These are phyloP conservation scores for Tagetes patula DNA, from an alignment of 129 eudicot genomes.

Conservation along the genomic window DNA sequence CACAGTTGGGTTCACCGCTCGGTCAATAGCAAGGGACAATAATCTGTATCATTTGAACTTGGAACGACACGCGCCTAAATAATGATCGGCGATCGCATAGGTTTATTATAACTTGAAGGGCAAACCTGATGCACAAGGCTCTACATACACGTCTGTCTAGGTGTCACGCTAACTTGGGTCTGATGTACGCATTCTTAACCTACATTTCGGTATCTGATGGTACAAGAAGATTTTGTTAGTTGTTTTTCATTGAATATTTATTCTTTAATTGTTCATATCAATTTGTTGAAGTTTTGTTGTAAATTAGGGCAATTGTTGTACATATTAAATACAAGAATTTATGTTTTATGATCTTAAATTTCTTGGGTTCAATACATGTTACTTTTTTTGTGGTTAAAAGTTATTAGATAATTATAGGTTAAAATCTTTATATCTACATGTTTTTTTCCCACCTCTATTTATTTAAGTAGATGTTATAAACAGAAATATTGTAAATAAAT, in stretches of 20 bases:
- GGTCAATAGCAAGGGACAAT: conserved; percentile 46
- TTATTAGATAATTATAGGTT: too few relatives aligned
- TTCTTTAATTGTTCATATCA: conserved; percentile 13
- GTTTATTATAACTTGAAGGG: background rate
- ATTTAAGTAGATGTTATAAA: too few relatives aligned
- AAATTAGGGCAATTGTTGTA: conserved; percentile 35
- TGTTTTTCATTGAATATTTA: background rate
- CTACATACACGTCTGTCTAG: too few relatives aligned
- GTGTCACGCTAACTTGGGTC: too few relatives aligned
- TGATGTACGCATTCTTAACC: too few relatives aligned
- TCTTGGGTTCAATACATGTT: background rate
- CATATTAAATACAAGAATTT: conserved; percentile 16
- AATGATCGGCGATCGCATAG: conserved; percentile 10
- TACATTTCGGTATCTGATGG: background rate
- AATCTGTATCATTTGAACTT: conserved; percentile 40
- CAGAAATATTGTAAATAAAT: background rate
- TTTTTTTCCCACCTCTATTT: too few relatives aligned
- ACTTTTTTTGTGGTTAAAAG: background rate
- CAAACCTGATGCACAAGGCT: too few relatives aligned
- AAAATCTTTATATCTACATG: too few relatives aligned
- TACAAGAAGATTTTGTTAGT: conserved; percentile 34
- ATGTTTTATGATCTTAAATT: conserved; percentile 13
- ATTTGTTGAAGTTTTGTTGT: conserved; percentile 36
- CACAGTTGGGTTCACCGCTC: conserved; percentile 77
- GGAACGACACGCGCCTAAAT: conserved; percentile 34